Evolutionary conservation across 441 rosid genomes (phyloP).

Genomic region (Arabidopsis hybrid): DNA sequence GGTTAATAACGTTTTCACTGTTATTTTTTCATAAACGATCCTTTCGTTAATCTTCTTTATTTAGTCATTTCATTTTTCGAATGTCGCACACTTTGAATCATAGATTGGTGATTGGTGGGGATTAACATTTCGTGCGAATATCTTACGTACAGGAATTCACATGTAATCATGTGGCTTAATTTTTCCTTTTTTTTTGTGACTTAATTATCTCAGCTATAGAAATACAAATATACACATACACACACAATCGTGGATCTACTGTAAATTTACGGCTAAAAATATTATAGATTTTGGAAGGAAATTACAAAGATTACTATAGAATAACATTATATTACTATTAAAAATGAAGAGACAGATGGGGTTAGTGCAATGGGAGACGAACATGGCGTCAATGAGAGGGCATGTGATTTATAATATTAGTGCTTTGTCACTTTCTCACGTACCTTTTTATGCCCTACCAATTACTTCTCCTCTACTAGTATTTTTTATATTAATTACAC

Average conservation of each 20-base stretch:
- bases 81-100: slow-evolving; percentile 7
- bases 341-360: slow-evolving; percentile 41
- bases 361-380: slow-evolving; percentile 38
- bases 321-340: too few species aligned
- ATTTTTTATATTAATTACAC: slow-evolving; percentile 10
- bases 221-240: background rate
- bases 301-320: background rate
- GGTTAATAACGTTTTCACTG: slow-evolving; percentile 37
- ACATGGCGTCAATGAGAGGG: slow-evolving; percentile 42
- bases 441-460: slow-evolving; percentile 41
- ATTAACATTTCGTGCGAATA: slow-evolving; percentile 10
- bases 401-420: slow-evolving; percentile 44
- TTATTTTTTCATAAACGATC: background rate
- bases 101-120: slow-evolving; percentile 12
- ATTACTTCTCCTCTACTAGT: slow-evolving; percentile 30
- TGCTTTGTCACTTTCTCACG: slow-evolving; percentile 48
- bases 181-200: too few species aligned
- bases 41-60: slow-evolving; percentile 11
- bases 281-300: background rate
- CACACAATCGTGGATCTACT: slow-evolving; percentile 3
- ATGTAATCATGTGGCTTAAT: slow-evolving; percentile 25
- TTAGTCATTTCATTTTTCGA: slow-evolving; percentile 12
- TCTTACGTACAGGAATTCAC: background rate
- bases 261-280: background rate
- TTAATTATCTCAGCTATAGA: slow-evolving; percentile 2